Evolutionary conservation across 2,329 filamentous ascomycete genomes (phyloP).

Genomic region (Colletotrichum liaoningense): DNA sequence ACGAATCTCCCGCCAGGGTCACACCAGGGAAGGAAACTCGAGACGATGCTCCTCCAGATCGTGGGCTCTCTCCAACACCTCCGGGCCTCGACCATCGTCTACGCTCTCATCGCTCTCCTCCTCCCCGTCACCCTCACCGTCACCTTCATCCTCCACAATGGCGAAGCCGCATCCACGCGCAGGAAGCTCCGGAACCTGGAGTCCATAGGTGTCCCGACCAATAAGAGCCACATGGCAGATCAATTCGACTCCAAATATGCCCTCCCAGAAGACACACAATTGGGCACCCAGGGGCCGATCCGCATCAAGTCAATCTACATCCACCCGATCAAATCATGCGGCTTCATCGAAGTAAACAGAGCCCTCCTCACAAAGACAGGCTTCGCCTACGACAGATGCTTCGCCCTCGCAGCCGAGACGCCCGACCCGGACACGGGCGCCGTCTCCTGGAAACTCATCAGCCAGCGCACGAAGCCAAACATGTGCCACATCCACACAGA

Average conservation of each 20-base stretch:
- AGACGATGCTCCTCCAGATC: not conserved
- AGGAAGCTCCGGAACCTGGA: constrained; percentile 15
- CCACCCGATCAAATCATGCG: constrained; percentile 45
- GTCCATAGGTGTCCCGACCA: constrained; percentile 35
- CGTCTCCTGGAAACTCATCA: constrained; percentile 40
- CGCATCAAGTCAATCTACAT: constrained; percentile 43
- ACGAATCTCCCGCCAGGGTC: not conserved
- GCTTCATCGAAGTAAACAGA: constrained; percentile 39
- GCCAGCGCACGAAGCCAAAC: constrained; percentile 40
- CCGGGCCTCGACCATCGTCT: not conserved
- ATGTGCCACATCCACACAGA: constrained; percentile 36
- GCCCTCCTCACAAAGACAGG: constrained; percentile 41
- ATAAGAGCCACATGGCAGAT: constrained; percentile 43
- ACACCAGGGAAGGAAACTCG: not conserved
- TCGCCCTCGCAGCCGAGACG: constrained; percentile 44
- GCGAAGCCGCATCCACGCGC: not conserved
- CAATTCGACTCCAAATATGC: constrained; percentile 38
- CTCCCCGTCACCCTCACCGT: not conserved
- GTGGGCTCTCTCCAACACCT: not conserved
- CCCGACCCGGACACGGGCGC: constrained; percentile 37
- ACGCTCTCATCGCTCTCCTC: not conserved
- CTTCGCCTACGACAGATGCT: constrained; percentile 40
- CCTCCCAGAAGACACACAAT: not conserved
- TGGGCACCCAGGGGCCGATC: constrained; percentile 8
- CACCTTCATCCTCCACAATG: constrained; percentile 3